These are phyloP conservation scores for Zygoascus sp. DNA, from an alignment of 1,139 yeast species.

Conservation along the genomic window DNA sequence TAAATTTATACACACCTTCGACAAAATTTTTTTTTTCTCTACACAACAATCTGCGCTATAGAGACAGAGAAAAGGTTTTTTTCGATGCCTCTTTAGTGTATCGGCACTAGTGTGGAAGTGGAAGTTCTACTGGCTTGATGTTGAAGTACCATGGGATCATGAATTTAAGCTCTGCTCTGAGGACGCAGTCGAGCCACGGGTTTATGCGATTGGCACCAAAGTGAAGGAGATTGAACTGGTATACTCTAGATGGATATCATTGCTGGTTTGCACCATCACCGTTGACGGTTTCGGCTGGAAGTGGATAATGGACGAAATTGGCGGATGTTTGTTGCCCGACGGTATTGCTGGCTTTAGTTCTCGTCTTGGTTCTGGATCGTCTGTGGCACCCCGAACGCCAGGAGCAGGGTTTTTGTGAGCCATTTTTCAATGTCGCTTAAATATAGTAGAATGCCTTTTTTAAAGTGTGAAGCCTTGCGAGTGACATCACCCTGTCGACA, in stretches of 20 bases:
- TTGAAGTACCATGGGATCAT: background rate
- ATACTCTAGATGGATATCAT: conserved; percentile 5
- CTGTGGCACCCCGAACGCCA: conserved; percentile 16
- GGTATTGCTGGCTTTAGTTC: conserved; percentile 3
- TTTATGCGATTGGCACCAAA: background rate
- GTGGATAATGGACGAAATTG: conserved; percentile 8
- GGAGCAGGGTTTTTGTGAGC: background rate
- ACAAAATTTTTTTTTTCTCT: conserved; percentile 12
- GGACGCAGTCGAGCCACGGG: too few relatives aligned
- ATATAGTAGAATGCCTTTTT: conserved; percentile 7
- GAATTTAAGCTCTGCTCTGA: background rate
- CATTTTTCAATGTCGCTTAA: conserved; percentile 10
- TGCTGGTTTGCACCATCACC: conserved; percentile 7
- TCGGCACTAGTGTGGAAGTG: conserved; percentile 34
- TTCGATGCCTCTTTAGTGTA: conserved; percentile 17
- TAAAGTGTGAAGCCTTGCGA: conserved; percentile 25
- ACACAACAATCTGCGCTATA: conserved; percentile 25
- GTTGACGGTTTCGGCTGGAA: conserved; percentile 1
- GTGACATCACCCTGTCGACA: conserved; percentile 40
- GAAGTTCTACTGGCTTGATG: conserved; percentile 17
- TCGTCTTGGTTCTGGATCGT: conserved; percentile 12
- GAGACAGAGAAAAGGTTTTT: conserved; percentile 21
- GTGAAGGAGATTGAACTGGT: conserved; percentile 1
- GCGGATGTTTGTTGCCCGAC: background rate
- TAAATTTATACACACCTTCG: background rate